Conservation (phyloP, 2,329 filamentous ascomycete species). For the Teratosphaeria viscida region DNA sequence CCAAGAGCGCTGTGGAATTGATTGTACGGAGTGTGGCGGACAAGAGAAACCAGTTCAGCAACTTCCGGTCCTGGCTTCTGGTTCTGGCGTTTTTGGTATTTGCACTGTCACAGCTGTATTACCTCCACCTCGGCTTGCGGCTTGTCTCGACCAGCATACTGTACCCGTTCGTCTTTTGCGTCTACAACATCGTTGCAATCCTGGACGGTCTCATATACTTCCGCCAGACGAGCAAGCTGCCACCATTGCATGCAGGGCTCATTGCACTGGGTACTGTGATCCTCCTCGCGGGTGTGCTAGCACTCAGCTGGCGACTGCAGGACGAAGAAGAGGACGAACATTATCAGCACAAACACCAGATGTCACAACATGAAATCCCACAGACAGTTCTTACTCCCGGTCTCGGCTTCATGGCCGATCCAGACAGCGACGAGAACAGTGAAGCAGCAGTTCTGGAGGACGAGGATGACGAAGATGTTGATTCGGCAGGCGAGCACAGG, state of each 20-base stretch:
- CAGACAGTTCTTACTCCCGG: slow-evolving; percentile 68
- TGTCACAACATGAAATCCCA: slow-evolving; percentile 28
- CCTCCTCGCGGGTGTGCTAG: slow-evolving; percentile 76
- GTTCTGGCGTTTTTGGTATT: slow-evolving; percentile 69
- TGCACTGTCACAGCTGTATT: slow-evolving; percentile 86
- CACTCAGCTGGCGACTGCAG: slow-evolving; percentile 85
- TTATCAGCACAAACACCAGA: slow-evolving; percentile 33
- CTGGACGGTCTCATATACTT: slow-evolving; percentile 97
- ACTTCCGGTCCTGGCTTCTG: slow-evolving; percentile 91
- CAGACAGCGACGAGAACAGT: slow-evolving; percentile 16
- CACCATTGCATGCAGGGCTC: slow-evolving; percentile 62
- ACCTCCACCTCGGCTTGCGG: slow-evolving; percentile 85
- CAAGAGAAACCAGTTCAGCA: slow-evolving; percentile 82
- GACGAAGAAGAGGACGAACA: slow-evolving; percentile 55
- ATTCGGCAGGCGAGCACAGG: slow-evolving; percentile 1
- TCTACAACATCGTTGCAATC: slow-evolving; percentile 98
- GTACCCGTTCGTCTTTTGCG: slow-evolving; percentile 94
- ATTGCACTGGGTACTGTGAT: slow-evolving; percentile 82
- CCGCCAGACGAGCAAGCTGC: slow-evolving; percentile 71
- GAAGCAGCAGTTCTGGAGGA: slow-evolving; percentile 10
- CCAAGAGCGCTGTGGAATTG: slow-evolving; percentile 92
- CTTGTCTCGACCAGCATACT: slow-evolving; percentile 90
- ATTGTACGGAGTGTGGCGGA: slow-evolving; percentile 79
- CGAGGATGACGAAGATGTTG: slow-evolving; percentile 3
- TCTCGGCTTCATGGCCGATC: slow-evolving; percentile 46